These are phyloP conservation scores for Dichomitus squalens DNA, from an alignment of 1,284 basidiomycete species.

Conservation along the genomic window DNA sequence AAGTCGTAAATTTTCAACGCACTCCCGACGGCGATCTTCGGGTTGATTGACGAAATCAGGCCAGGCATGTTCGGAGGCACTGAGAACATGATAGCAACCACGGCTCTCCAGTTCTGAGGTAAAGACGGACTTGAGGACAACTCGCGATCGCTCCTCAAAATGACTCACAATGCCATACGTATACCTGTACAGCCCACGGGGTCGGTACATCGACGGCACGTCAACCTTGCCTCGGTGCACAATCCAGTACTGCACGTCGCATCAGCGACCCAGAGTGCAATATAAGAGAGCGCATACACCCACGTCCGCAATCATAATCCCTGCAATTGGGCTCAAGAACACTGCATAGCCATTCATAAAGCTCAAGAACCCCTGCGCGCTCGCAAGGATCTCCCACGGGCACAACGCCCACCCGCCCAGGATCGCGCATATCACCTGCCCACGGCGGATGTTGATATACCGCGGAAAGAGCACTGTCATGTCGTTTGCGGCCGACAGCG, in stretches of 20 bases:
- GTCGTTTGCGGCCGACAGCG: conserved; percentile 78
- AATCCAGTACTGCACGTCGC: conserved; percentile 58
- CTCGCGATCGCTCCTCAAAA: background rate
- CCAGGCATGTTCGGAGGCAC: conserved; percentile 71
- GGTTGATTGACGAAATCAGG: conserved; percentile 66
- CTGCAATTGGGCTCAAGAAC: conserved; percentile 74
- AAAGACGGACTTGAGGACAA: background rate
- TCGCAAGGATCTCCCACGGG: conserved; percentile 58
- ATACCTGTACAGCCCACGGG: conserved; percentile 65
- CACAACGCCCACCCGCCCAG: conserved; percentile 66
- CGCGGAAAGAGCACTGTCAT: conserved; percentile 67
- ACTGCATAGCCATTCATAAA: conserved; percentile 76
- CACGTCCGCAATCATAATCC: conserved; percentile 74
- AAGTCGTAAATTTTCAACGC: conserved; percentile 61
- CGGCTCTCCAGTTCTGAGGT: conserved; percentile 72
- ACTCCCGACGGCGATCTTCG: conserved; percentile 55
- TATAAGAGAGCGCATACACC: conserved; percentile 22
- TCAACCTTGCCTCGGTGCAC: conserved; percentile 65
- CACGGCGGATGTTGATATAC: conserved; percentile 77
- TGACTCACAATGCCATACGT: conserved; percentile 60
- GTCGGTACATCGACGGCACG: conserved; percentile 73
- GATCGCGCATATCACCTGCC: conserved; percentile 73
- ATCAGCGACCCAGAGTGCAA: background rate
- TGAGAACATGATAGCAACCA: conserved; percentile 61
- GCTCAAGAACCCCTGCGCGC: conserved; percentile 49